Conservation (phyloP, 75 land plant genomes). For the Selaginella tamariscina region DNA sequence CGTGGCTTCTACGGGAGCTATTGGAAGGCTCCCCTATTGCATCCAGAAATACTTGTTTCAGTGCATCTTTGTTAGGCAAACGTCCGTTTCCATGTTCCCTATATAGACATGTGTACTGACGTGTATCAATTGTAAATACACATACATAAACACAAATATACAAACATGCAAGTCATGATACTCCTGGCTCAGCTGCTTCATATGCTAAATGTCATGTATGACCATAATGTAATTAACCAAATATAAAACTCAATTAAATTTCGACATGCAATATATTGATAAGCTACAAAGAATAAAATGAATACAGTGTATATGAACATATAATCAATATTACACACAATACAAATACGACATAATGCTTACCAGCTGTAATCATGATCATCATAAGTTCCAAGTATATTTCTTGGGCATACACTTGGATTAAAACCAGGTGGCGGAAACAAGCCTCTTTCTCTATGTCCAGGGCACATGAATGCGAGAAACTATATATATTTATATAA, state of each 20-base stretch:
- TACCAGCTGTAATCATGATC: constrained; percentile 32
- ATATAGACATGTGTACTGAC: neutral
- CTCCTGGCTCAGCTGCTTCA: too few relatives aligned
- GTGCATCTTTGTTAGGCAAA: constrained; percentile 24
- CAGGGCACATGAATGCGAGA: constrained; percentile 35
- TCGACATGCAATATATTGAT: too few relatives aligned
- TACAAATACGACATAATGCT: too few relatives aligned
- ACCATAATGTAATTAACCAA: too few relatives aligned
- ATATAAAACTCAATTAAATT: too few relatives aligned
- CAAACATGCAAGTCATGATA: too few relatives aligned
- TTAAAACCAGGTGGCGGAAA: constrained; percentile 17
- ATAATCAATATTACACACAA: too few relatives aligned
- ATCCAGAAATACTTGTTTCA: constrained; percentile 30
- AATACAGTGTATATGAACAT: too few relatives aligned
- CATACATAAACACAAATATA: too few relatives aligned
- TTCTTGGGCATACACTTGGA: constrained; percentile 24
- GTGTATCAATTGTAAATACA: neutral
- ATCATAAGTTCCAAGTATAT: constrained; percentile 29
- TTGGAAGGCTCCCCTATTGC: constrained; percentile 24
- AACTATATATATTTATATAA: too few relatives aligned
- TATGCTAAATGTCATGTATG: too few relatives aligned
- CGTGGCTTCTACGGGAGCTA: constrained; percentile 23
- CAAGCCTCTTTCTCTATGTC: constrained; percentile 19
- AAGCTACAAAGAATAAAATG: too few relatives aligned
- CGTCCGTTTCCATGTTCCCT: constrained; percentile 31